phyloP scores from a whole-genome alignment of 768 basidiomycete species.

The Boletales sp. region DNA sequence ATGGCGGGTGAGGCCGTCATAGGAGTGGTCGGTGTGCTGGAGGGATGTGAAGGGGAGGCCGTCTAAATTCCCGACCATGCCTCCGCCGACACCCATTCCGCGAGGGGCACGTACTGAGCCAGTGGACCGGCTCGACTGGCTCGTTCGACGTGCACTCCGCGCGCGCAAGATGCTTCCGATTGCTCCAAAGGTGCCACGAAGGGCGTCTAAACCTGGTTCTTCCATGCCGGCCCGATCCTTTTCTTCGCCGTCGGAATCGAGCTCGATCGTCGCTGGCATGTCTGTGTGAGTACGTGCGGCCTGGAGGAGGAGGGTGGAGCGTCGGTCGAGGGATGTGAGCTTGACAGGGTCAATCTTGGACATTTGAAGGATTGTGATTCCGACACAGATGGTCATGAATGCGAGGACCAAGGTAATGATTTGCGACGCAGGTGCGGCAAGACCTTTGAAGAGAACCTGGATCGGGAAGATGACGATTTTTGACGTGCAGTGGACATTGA shows the following conservation, averaged over 20 bases:
- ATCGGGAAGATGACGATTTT: constrained; percentile 3
- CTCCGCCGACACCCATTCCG: constrained; percentile 22
- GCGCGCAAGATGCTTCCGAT: constrained; percentile 88
- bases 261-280: constrained; percentile 30
- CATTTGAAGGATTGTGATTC: constrained; percentile 94
- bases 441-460: constrained; percentile 86
- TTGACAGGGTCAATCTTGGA: constrained; percentile 87
- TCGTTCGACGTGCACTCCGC: constrained; percentile 49
- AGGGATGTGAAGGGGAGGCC: constrained; percentile 19
- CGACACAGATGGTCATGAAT: constrained; percentile 87
- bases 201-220: constrained; percentile 90
- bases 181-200: constrained; percentile 88
- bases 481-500: background rate
- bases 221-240: constrained; percentile 57
- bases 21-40: constrained; percentile 33
- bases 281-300: constrained; percentile 76
- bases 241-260: constrained; percentile 55
- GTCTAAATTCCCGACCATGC: constrained; percentile 27
- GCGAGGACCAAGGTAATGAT: constrained; percentile 91
- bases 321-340: constrained; percentile 78
- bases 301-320: constrained; percentile 85
- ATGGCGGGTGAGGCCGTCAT: constrained; percentile 63
- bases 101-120: constrained; percentile 19
- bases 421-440: constrained; percentile 68
- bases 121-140: constrained; percentile 40